These are phyloP conservation scores for Ottelia alismoides DNA, from an alignment of 106 monocot genomes.

Conservation along the genomic window DNA sequence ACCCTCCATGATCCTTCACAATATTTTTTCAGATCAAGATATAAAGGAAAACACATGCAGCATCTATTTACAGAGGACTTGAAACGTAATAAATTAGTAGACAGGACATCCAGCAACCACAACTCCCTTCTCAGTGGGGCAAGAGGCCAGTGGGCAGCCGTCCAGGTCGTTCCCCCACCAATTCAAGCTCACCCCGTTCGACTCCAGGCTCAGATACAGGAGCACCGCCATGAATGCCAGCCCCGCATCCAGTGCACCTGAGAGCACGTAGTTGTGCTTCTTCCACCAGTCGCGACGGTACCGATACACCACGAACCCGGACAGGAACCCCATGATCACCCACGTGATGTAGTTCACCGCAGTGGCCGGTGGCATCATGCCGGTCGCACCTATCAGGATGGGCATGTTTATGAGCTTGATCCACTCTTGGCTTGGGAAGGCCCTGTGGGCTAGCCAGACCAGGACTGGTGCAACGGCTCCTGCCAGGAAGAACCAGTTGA, in stretches of 20 bases:
- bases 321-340: slow-evolving; percentile 13
- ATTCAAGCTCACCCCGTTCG: neutral
- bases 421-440: slow-evolving; percentile 11
- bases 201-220: slow-evolving; percentile 7
- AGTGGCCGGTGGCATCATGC: slow-evolving; percentile 13
- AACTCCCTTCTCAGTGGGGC: slow-evolving; percentile 11
- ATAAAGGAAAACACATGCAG: too few relatives aligned
- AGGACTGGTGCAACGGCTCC: slow-evolving; percentile 8
- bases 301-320: slow-evolving; percentile 4
- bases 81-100: too few relatives aligned
- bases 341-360: slow-evolving; percentile 13
- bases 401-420: slow-evolving; percentile 16
- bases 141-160: slow-evolving; percentile 19
- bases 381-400: slow-evolving; percentile 1
- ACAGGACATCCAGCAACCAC: slow-evolving; percentile 13
- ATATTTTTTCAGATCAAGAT: too few relatives aligned
- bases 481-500: slow-evolving; percentile 17
- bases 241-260: slow-evolving; percentile 15
- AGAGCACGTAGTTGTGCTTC: slow-evolving; percentile 21
- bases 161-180: slow-evolving; percentile 24
- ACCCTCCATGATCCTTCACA: too few relatives aligned
- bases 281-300: slow-evolving; percentile 11
- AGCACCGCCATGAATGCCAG: slow-evolving; percentile 29
- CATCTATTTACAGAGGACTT: too few relatives aligned
- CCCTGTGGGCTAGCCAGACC: slow-evolving; percentile 3